Percentiles rank a stretch among this genome's conserved stretches.
phyloP scores from a whole-genome alignment of 805 yeast genomes.

The Candida montana region DNA sequence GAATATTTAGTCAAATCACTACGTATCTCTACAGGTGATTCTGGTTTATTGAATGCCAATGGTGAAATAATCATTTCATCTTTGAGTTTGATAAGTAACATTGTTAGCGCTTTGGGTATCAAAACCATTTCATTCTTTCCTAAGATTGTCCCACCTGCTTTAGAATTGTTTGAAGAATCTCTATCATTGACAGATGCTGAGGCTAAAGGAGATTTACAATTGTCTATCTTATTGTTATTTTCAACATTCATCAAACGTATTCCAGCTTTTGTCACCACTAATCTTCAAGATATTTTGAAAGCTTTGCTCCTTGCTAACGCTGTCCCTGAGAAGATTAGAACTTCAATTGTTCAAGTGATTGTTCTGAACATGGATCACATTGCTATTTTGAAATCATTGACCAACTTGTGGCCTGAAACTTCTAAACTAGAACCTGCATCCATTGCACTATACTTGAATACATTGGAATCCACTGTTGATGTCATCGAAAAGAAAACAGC shows the following conservation, averaged over 20 bases:
- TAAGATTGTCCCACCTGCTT: conserved; percentile 70
- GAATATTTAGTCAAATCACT: conserved; percentile 45
- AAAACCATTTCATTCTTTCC: conserved; percentile 82
- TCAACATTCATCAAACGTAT: conserved; percentile 75
- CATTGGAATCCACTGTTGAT: conserved; percentile 63
- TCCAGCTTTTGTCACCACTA: conserved; percentile 77
- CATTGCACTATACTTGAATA: conserved; percentile 64
- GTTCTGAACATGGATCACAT: conserved; percentile 65
- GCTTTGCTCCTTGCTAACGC: conserved; percentile 51
- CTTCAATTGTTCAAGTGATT: conserved; percentile 54
- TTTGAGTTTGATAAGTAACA: conserved; percentile 61
- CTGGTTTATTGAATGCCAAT: conserved; percentile 48
- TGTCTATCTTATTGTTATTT: conserved; percentile 64
- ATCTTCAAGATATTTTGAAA: conserved; percentile 55
- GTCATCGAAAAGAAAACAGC: conserved; percentile 69
- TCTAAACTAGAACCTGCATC: conserved; percentile 36
- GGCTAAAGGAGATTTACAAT: conserved; percentile 43
- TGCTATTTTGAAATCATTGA: conserved; percentile 54
- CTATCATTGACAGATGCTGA: conserved; percentile 19
- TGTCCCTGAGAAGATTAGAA: conserved; percentile 56
- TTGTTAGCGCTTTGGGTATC: conserved; percentile 75
- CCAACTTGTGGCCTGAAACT: conserved; percentile 54
- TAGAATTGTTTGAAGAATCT: conserved; percentile 47
- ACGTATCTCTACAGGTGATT: conserved; percentile 41
- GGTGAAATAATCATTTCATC: conserved; percentile 71